Evolutionary conservation across 768 basidiomycete genomes (phyloP).

Genomic region (Xerocomellus amylosporus): DNA sequence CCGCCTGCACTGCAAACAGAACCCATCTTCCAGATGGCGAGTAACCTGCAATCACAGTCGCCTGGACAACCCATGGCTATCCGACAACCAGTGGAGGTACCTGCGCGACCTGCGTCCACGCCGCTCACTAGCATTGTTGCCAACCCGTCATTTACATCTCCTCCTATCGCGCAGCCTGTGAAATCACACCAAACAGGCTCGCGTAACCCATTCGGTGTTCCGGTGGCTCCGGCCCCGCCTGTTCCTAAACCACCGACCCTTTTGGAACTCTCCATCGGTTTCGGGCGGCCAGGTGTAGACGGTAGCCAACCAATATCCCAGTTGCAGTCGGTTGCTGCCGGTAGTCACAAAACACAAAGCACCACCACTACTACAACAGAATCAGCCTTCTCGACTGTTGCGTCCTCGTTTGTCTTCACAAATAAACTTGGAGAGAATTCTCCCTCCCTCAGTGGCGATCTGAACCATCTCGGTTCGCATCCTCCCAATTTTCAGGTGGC

Average conservation of each 20-base stretch:
- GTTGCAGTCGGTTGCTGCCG: slow-evolving; percentile 28
- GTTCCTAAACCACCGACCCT: slow-evolving; percentile 78
- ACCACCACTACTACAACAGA: slow-evolving; percentile 18
- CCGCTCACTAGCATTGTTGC: slow-evolving; percentile 49
- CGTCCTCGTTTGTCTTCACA: slow-evolving; percentile 64
- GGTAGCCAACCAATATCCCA: slow-evolving; percentile 31
- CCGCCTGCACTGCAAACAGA: slow-evolving; percentile 4
- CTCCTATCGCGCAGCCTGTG: slow-evolving; percentile 58
- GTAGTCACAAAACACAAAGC: slow-evolving; percentile 32
- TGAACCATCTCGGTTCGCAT: slow-evolving; percentile 16
- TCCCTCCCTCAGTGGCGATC: not conserved
- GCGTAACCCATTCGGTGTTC: slow-evolving; percentile 90
- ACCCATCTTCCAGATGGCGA: slow-evolving; percentile 10
- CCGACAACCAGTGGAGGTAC: slow-evolving; percentile 31
- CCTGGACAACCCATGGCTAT: slow-evolving; percentile 3
- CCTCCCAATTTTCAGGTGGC: slow-evolving; percentile 33
- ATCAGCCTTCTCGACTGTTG: slow-evolving; percentile 64
- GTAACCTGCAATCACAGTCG: slow-evolving; percentile 14
- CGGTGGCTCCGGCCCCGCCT: slow-evolving; percentile 56
- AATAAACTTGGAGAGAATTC: slow-evolving; percentile 31
- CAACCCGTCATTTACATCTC: slow-evolving; percentile 32
- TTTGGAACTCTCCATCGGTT: slow-evolving; percentile 68
- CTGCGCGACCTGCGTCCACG: slow-evolving; percentile 68
- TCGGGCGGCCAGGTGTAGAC: slow-evolving; percentile 27
- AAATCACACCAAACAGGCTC: slow-evolving; percentile 91